Evolutionary conservation across 2,329 filamentous ascomycete species (phyloP).

Genomic region (Trichoderma guizhouense): DNA sequence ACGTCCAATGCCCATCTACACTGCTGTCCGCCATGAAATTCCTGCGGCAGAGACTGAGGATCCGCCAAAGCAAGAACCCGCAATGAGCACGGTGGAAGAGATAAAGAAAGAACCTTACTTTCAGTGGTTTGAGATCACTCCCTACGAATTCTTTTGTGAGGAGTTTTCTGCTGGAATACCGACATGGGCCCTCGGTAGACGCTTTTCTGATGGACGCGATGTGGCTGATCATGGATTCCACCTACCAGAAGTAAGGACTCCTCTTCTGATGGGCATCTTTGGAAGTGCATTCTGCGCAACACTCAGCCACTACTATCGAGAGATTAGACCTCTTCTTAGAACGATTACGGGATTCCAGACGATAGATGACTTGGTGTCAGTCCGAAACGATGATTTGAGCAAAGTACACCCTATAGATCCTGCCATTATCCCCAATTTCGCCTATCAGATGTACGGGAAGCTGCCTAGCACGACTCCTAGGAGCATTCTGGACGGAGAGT

Average conservation of each 20-base stretch:
- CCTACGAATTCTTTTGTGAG: conserved; percentile 94
- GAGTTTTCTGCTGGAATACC: conserved; percentile 89
- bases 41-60: conserved; percentile 51
- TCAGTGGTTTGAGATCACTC: conserved; percentile 95
- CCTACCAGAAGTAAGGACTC: conserved; percentile 79
- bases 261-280: conserved; percentile 89
- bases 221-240: conserved; percentile 61
- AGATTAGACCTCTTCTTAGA: conserved; percentile 78
- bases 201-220: conserved; percentile 65
- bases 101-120: conserved; percentile 78
- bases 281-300: conserved; percentile 96
- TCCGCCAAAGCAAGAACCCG: conserved; percentile 38
- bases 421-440: conserved; percentile 85
- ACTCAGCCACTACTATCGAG: conserved; percentile 91
- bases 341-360: conserved; percentile 70
- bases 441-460: conserved; percentile 72
- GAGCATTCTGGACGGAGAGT: conserved; percentile 65
- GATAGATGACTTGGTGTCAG: conserved; percentile 79
- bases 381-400: conserved; percentile 76
- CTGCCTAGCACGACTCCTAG: conserved; percentile 75
- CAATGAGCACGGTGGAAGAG: conserved; percentile 40
- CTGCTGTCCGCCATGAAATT: conserved; percentile 92
- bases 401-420: conserved; percentile 96
- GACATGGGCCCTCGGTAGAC: conserved; percentile 86
- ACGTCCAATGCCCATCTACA: conserved; percentile 90